Base-by-base conservation (phyloP, 2,329 filamentous ascomycete species). In the Stenocarpella maydis region DNA sequence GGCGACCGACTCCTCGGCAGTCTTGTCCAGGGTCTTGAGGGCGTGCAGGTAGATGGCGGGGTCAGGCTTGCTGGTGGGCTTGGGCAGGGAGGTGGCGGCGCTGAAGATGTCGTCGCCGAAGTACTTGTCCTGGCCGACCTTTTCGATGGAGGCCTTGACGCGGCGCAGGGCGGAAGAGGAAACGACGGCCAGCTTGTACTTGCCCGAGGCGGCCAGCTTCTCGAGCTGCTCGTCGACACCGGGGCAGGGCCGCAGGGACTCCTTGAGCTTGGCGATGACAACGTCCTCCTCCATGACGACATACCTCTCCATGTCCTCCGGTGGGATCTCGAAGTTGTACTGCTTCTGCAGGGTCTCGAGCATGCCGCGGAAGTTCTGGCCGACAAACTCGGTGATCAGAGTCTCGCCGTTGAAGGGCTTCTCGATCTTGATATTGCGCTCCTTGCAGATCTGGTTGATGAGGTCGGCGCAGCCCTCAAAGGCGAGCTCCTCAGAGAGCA, bases 361-460 rank as follows among this genome's bases (percentile, higher is more conserved):
- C 93, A 97, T 97, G 81, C 93, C 93, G 74, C 94, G 93, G 87
- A 97, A 97, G 87, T 97, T 97, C 80, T 96, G 92, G 76, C 95
- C 94, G 75, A 97, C 93, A 77, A 97, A 97, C 82, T 97, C 92
- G 75, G 86, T 84, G 82, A 97, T 92, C 73, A 97, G 90, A 71
- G 89, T 86, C 58, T 90, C 88, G 77, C 92, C 92, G 4, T 92
- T 94, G 85, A 97, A 97, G 78, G 87, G 88, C 75, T 88, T 85
- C 37, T 80, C 74, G 71, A 76, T 71, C 31, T 85, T 77, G 76
- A 93, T 84, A 75, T 85, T 83, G 28, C 54, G 69, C 77, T 91
- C 86, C 75, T 86, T 85, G 79, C 95, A 89, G 79, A 97, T 93
- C 80, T 94, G 86, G 83, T 97, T 97, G 85, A 94, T 91, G 73